phyloP scores from a whole-genome alignment of 78 protist species.

The Dictyostelium brefeldianum region DNA sequence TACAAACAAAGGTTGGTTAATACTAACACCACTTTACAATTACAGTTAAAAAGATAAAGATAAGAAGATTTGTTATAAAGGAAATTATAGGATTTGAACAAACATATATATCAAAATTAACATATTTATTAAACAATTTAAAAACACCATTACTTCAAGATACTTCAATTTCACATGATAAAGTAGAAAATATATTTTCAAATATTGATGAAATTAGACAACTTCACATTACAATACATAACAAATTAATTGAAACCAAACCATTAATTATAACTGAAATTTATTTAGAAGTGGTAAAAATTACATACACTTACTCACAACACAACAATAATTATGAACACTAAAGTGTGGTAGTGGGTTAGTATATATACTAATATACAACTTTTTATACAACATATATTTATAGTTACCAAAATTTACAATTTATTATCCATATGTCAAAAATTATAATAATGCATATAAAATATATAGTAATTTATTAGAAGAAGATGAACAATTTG shows the following conservation, averaged over 20 bases:
- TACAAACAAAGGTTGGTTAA: neutral
- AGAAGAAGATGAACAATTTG: constrained; percentile 44
- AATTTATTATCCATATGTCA: constrained; percentile 65
- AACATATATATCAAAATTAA: constrained; percentile 55
- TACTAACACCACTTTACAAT: too few relatives aligned
- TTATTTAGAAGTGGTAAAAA: constrained; percentile 63
- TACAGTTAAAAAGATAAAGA: constrained; percentile 51
- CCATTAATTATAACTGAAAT: constrained; percentile 33
- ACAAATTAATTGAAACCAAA: constrained; percentile 11
- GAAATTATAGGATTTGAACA: constrained; percentile 68
- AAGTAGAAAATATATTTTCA: constrained; percentile 44
- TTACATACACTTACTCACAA: neutral
- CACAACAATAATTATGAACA: neutral
- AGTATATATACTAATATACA: neutral
- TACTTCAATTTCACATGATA: constrained; percentile 16
- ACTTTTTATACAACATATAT: neutral
- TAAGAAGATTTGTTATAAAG: constrained; percentile 61
- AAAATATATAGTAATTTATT: constrained; percentile 42
- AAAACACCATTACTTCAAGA: constrained; percentile 48
- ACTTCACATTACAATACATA: constrained; percentile 11
- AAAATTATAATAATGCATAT: constrained; percentile 71
- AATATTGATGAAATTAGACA: constrained; percentile 61
- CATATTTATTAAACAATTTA: constrained; percentile 8
- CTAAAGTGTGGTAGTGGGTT: neutral
- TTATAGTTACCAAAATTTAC: constrained; percentile 56